Percentiles rank a stretch among this genome's conserved stretches.
Evolutionary conservation across 257 asterid genomes (phyloP).

Genomic region (Nicotiana noctiflora): DNA sequence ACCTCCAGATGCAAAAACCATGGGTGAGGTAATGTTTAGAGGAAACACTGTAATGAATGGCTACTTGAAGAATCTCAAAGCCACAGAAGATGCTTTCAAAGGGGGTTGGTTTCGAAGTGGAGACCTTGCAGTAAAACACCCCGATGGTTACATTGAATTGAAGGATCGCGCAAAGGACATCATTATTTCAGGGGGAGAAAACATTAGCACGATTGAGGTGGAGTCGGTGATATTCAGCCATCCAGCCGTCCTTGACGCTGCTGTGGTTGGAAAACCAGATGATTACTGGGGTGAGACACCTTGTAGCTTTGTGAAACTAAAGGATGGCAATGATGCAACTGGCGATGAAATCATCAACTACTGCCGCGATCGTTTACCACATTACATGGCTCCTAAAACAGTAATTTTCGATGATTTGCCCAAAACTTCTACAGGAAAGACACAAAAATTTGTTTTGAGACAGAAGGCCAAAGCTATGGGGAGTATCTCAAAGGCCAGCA

Average conservation of each 20-base stretch:
- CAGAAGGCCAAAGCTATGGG: constrained; percentile 2
- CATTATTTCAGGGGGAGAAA: constrained; percentile 7
- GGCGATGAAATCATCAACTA: neutral
- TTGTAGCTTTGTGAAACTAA: neutral
- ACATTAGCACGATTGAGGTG: constrained; percentile 2
- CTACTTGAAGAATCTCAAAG: constrained; percentile 1
- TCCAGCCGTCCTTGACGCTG: neutral
- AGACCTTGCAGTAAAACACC: neutral
- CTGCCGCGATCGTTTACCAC: neutral
- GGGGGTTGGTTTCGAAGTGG: constrained; percentile 11
- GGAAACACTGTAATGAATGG: constrained; percentile 8
- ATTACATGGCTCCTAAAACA: neutral
- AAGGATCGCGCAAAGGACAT: constrained; percentile 14
- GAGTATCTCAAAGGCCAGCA: neutral
- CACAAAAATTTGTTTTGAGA: constrained; percentile 1
- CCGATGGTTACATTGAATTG: constrained; percentile 11
- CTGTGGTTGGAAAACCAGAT: neutral
- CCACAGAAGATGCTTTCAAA: neutral
- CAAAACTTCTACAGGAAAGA: constrained; percentile 8
- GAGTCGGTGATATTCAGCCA: neutral
- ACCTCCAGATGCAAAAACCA: neutral
- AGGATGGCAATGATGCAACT: neutral
- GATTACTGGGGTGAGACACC: neutral
- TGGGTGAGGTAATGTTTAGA: constrained; percentile 10
- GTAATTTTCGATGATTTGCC: neutral